Evolutionary conservation across 2,329 filamentous ascomycete genomes (phyloP), one percentile per base, ranked within the genome.

Genomic region (Colletotrichum sp.): DNA sequence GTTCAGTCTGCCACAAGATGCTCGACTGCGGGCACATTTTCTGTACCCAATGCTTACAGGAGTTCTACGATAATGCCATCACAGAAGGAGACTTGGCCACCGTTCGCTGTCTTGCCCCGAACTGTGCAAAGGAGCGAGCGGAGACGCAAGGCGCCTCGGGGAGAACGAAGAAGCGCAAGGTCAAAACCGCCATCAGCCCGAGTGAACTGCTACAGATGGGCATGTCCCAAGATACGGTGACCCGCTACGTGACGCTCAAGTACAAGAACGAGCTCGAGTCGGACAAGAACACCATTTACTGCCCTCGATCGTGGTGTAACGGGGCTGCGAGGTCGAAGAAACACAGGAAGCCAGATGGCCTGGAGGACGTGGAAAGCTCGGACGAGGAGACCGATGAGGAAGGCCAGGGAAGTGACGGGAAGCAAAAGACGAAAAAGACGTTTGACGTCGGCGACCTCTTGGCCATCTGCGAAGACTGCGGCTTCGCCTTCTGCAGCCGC

Each of bases 221-320:
- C 0, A 85, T 96, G 2, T 87, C 92, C 3, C 90, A 93, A 74
- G 92, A 94, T 19, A 90, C 90, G 39, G 95, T 98, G 3, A 93
- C 95, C 81, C 93, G 97, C 71, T 99, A 98, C 82, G 94, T 98
- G 6, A 93, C 92, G 48, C 89, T 98, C 76, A 98, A 97, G 86
- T 95, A 98, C 81, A 98, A 98, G 86, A 95, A 94, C 78, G 94
- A 95, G 82, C 91, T 98, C 4, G 97, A 98, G 84, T 93, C 95
- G 1, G 96, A 98, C 84, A 98, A 96, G 81, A 94, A 93, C 74
- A 98, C 96, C 0, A 91, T 98, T 39, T 98, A 98, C 83, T 99
- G 97, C 81, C 97, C 97, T 1, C 92, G 97, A 11, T 90, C 93
- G 72, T 98, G 96, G 95, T 99, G 97, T 83, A 95, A 97, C 83